Base-by-base conservation (phyloP, 2,329 filamentous ascomycete species). In the Periconia sp. region DNA sequence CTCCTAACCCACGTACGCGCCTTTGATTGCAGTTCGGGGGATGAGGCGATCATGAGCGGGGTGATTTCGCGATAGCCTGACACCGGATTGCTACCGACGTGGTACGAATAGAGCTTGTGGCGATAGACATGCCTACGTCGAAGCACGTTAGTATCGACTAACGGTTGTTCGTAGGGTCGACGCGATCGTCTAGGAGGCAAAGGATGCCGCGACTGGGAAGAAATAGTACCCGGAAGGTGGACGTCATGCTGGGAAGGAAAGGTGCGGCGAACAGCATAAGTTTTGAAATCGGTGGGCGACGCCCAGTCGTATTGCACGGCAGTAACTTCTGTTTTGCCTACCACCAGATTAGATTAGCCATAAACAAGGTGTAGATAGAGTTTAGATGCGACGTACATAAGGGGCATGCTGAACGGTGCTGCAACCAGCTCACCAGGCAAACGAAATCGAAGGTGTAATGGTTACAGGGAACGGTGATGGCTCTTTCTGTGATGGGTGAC, bases 361-460 rank as follows among this genome's bases (percentile, higher is more conserved):
- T 19, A 13, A n/a, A 27, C 23, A 27, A 27, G 8, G 23, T 8
- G 23, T 20, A 3, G 2, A 33, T 49, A 14, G n/a, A n/a, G 31
- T 44, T 44, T 47, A 27, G 33, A 31, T 1, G n/a, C 13, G 17
- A 35, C 86, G 78, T 87, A 83, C 92, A 97, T 49, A 97, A 79
- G 17, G 93, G 92, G 66, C 92, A 97, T 45, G 79, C 82, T 0
- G 86, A 79, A 10, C 84, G 83, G 58, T 89, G 80, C 61, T 91
- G 82, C 6, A 96, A 78, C 92, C 93, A 97, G 74, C 82, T 92
- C 19, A 87, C 76, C 6, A 96, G 82, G 72, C 92, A 97, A 13
- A 91, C 72, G 68, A 92, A 95, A 77, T 97, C 92, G 70, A 95
- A 96, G 61, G 86, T 85, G 53, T 79, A 76, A 77, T 97, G 92